Evolutionary conservation across 495 filamentous ascomycete species (phyloP).

Genomic region (Niebla homalea): DNA sequence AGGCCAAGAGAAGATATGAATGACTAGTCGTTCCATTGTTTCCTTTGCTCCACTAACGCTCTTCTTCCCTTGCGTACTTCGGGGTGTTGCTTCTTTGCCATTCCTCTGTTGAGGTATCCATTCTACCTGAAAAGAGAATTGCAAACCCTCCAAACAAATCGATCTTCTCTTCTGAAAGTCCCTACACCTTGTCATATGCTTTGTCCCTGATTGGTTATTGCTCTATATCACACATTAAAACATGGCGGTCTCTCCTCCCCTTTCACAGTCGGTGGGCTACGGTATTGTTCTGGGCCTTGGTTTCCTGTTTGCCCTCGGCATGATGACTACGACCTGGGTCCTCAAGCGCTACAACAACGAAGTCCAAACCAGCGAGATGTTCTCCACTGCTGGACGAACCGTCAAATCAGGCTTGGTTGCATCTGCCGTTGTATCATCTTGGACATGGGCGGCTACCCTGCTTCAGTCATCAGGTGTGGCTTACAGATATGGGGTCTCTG

Average conservation of each 20-base stretch:
- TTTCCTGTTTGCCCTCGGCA: slow-evolving; percentile 61
- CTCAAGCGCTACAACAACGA: slow-evolving; percentile 83
- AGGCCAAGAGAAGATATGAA: no score
- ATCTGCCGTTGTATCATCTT: slow-evolving; percentile 85
- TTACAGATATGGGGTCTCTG: slow-evolving; percentile 84
- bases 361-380: slow-evolving; percentile 94
- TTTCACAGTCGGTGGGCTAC: slow-evolving; percentile 65
- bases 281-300: slow-evolving; percentile 74
- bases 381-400: slow-evolving; percentile 84
- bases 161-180: no score
- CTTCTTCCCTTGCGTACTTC: no score
- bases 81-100: no score
- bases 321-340: slow-evolving; percentile 70
- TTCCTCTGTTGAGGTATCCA: no score
- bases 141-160: no score
- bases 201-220: no score
- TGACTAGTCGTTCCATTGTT: no score
- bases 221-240: not conserved
- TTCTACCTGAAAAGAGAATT: no score
- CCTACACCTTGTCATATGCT: no score
- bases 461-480: slow-evolving; percentile 79
- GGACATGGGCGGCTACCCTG: slow-evolving; percentile 71
- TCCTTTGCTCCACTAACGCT: no score
- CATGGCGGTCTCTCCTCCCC: slow-evolving; percentile 31
- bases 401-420: slow-evolving; percentile 94